Base-by-base conservation (phyloP, 2,329 filamentous ascomycete species). In the Lasiodiplodia sp. region DNA sequence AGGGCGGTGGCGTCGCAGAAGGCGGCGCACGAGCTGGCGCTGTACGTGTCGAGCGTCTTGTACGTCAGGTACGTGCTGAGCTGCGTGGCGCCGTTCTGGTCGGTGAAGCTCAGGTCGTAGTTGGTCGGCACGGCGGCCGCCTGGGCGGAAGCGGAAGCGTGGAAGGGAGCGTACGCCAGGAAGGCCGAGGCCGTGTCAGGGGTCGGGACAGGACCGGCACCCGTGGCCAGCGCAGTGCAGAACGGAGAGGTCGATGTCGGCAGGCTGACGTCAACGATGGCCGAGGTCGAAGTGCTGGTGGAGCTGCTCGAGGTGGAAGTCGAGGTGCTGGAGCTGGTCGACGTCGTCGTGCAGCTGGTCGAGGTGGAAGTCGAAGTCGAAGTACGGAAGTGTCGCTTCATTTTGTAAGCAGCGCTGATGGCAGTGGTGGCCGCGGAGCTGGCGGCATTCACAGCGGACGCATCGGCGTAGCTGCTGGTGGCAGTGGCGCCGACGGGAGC, bases 41-140 rank as follows among this genome's bases (percentile, higher is more conserved):
- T 47, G 56, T 73, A 73, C 28, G 51, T 64, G 5, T 57, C 37
- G 25, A 74, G 52, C 8, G 56, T 49, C 23, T 44, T 16, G 62
- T 71, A 73, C 25, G 62, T 68, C n/a, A 73, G 62, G 56, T 71
- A 74, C 28, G 68, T 58, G 40, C 66, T 62, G 51, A 69, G 58
- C 37, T 71, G 62, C 34, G 68, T 69, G 12, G 70, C 69, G 18
- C 66, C 69, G 51, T 28, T 44, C 18, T 71, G 52, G 44, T 69
- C 66, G 25, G 56, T 60, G 66, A 71, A 71, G 21, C 31, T 66
- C 31, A 60, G 53, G 21, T 49, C 62, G 44, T 70, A 71, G 23
- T 64, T 14, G 23, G 66, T 64, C 2, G 51, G 34, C 18, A 52
- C 25, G 5, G 40, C 16, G 3, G 58, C 40, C 2, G 53, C 37